A percentile compares a stretch with the other conserved stretches of the same genome.
phyloP scores from a whole-genome alignment of 2,329 filamentous ascomycete species.

The Rhynchosporium agropyri region DNA sequence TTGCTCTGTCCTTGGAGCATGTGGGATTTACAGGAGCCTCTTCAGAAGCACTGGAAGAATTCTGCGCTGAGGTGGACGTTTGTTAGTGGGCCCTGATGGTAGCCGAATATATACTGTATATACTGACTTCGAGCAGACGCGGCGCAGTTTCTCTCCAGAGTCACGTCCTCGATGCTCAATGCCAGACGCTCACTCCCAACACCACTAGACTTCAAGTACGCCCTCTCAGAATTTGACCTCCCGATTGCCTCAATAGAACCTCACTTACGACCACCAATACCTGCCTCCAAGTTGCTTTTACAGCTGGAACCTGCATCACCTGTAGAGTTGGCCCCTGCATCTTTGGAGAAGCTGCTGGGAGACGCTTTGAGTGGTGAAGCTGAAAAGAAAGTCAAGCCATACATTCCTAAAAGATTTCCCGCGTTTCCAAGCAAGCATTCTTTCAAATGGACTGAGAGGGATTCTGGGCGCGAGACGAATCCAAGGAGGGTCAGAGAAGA shows the following conservation, averaged over 20 bases:
- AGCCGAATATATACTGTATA: not conserved
- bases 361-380: slow-evolving; percentile 59
- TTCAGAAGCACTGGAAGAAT: slow-evolving; percentile 60
- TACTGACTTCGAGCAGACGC: slow-evolving; percentile 37
- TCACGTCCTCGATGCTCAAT: slow-evolving; percentile 41
- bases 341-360: slow-evolving; percentile 45
- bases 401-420: slow-evolving; percentile 62
- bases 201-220: slow-evolving; percentile 60
- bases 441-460: slow-evolving; percentile 60
- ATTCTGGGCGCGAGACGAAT: slow-evolving; percentile 50
- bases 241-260: slow-evolving; percentile 55
- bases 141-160: slow-evolving; percentile 38
- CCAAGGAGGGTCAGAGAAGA: slow-evolving; percentile 62
- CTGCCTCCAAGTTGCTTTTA: slow-evolving; percentile 43
- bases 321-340: slow-evolving; percentile 46
- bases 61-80: slow-evolving; percentile 57
- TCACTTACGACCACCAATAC: slow-evolving; percentile 58
- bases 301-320: slow-evolving; percentile 41
- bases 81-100: slow-evolving; percentile 49
- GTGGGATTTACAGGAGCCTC: slow-evolving; percentile 60
- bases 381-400: slow-evolving; percentile 58
- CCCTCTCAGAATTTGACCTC: slow-evolving; percentile 55
- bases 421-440: slow-evolving; percentile 67
- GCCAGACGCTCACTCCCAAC: slow-evolving; percentile 53
- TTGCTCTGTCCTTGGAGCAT: slow-evolving; percentile 57